A percentile compares a stretch with the other conserved stretches of the same genome.
Conservation (phyloP, 2,329 filamentous ascomycete species). For the Nannizziopsis barbatae region DNA sequence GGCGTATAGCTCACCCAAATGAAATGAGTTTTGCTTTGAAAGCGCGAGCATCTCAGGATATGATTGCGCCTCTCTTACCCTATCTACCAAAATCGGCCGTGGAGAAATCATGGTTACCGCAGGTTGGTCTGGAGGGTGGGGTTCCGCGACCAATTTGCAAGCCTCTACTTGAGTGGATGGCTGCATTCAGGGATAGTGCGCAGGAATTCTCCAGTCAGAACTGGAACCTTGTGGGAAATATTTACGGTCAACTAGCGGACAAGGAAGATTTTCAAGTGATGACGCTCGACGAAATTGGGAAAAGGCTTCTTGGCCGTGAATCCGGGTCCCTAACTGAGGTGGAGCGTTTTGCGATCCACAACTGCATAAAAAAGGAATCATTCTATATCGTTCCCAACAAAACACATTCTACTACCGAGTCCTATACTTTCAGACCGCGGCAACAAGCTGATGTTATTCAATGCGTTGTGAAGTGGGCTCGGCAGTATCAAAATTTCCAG, state of each 20-base stretch:
- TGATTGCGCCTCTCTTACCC: conserved; percentile 39
- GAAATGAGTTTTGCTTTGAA: conserved; percentile 41
- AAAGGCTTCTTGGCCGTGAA: conserved; percentile 25
- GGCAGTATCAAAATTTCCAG: conserved; percentile 44
- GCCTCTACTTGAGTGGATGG: conserved; percentile 27
- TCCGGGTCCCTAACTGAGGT: conserved; percentile 23
- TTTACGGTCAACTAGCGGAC: conserved; percentile 32
- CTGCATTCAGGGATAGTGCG: conserved; percentile 26
- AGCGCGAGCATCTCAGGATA: conserved; percentile 36
- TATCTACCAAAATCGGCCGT: conserved; percentile 38
- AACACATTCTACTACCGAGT: conserved; percentile 26
- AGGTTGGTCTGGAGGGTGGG: conserved; percentile 32
- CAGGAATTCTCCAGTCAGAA: conserved; percentile 28
- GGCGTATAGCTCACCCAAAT: conserved; percentile 29
- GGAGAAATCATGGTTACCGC: conserved; percentile 22
- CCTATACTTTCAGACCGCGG: conserved; percentile 43
- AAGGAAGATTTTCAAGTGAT: conserved; percentile 26
- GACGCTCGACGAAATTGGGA: conserved; percentile 30
- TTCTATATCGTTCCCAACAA: conserved; percentile 29
- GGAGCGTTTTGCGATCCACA: conserved; percentile 29
- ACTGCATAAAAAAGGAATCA: conserved; percentile 22
- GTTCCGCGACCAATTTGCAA: conserved; percentile 31
- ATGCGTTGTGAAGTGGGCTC: conserved; percentile 45
- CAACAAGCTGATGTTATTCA: conserved; percentile 39
- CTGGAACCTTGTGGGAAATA: conserved; percentile 25